Conservation (phyloP, 768 basidiomycete genomes). For the Podaxis carcinomalis region DNA sequence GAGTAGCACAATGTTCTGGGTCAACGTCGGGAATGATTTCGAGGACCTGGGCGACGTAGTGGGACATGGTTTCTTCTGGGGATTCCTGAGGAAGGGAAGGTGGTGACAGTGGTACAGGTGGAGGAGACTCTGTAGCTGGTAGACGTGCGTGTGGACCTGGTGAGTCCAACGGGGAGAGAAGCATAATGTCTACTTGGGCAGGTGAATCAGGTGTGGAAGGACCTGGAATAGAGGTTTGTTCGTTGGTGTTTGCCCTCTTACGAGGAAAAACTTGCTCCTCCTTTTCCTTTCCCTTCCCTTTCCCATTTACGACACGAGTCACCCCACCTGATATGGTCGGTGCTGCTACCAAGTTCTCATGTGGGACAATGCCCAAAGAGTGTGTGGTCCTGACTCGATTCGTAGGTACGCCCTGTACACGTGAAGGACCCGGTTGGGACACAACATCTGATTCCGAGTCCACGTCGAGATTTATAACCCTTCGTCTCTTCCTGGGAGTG, state of each 20-base stretch:
- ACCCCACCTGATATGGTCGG: not conserved
- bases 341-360: not conserved
- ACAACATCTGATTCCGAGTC: not conserved
- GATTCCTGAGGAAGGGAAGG: conserved; percentile 6
- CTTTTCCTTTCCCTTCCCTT: not conserved
- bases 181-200: not conserved
- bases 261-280: not conserved
- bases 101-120: not conserved
- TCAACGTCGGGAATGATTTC: conserved; percentile 72
- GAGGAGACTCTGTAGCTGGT: not conserved
- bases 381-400: not conserved
- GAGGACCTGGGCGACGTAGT: conserved; percentile 44
- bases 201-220: not conserved
- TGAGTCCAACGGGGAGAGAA: not conserved
- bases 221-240: not conserved
- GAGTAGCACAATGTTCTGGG: conserved; percentile 44
- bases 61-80: conserved; percentile 14
- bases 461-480: not conserved
- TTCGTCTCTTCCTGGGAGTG: not conserved
- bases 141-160: not conserved
- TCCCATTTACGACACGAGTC: not conserved
- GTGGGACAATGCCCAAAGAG: not conserved
- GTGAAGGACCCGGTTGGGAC: not conserved
- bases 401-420: not conserved
- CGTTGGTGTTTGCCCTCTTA: too few species aligned